These are phyloP conservation scores for Serendipita sp. DNA, from an alignment of 1,284 basidiomycete genomes.

Conservation along the genomic window DNA sequence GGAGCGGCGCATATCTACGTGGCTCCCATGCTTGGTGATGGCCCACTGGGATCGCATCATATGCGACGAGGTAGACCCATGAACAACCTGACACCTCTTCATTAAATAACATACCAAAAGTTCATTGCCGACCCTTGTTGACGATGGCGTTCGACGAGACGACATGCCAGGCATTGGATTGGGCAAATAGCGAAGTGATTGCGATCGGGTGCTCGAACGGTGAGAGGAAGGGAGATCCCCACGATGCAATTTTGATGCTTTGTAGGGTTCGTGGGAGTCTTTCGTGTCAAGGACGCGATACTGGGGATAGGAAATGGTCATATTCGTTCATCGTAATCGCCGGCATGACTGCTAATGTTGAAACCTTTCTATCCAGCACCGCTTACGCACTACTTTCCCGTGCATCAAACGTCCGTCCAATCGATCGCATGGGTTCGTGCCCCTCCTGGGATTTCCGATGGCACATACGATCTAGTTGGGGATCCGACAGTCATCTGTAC, in stretches of 20 bases:
- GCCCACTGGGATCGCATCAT: constrained; percentile 5
- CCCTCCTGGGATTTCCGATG: constrained; percentile 40
- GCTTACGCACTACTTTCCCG: constrained; percentile 55
- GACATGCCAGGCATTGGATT: constrained; percentile 62
- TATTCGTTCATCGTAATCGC: constrained; percentile 13
- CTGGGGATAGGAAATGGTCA: constrained; percentile 20
- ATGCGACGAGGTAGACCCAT: no score
- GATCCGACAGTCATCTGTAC: constrained; percentile 61
- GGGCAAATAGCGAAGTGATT: constrained; percentile 69
- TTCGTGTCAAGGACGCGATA: constrained; percentile 43
- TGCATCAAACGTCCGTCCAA: constrained; percentile 69
- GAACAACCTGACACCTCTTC: constrained; percentile 21
- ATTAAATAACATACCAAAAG: constrained; percentile 25
- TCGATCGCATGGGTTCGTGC: constrained; percentile 56
- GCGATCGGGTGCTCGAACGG: constrained; percentile 74
- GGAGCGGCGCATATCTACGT: constrained; percentile 30
- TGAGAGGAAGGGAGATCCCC: constrained; percentile 20
- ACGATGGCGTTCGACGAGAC: constrained; percentile 61
- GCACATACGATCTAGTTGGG: constrained; percentile 29
- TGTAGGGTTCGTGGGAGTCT: constrained; percentile 61
- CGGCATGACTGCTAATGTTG: not conserved
- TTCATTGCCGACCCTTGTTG: constrained; percentile 39
- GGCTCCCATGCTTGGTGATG: constrained; percentile 24
- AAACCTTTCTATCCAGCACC: not conserved
- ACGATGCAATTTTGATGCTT: not conserved